These are phyloP conservation scores for Brassica carinata DNA, from an alignment of 345 rosid genomes.

Conservation along the genomic window DNA sequence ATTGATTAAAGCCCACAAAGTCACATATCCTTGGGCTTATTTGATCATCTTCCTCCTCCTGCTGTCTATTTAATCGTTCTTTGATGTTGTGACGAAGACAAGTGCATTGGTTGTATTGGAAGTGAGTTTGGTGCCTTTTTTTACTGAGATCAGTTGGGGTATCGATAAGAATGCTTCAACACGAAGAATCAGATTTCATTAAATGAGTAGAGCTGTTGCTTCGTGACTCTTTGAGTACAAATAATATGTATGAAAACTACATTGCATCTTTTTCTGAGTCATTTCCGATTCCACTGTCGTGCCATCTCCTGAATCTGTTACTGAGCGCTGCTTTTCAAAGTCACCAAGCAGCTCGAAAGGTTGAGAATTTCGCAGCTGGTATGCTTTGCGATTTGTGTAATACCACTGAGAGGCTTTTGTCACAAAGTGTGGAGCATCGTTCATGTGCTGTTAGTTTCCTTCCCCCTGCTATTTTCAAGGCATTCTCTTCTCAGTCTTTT, in stretches of 20 bases:
- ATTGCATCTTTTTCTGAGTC: slow-evolving; percentile 37
- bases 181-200: slow-evolving; percentile 50
- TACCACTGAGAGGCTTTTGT: slow-evolving; percentile 46
- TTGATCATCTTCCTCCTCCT: too few relatives aligned
- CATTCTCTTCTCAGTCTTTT: slow-evolving; percentile 47
- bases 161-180: slow-evolving; percentile 52
- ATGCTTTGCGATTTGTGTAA: too few relatives aligned
- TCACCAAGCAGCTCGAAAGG: slow-evolving; percentile 45
- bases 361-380: too few relatives aligned
- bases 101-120: slow-evolving; percentile 61
- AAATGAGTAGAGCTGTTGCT: slow-evolving; percentile 44
- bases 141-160: slow-evolving; percentile 58
- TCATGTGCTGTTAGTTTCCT: slow-evolving; percentile 74
- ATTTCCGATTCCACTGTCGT: slow-evolving; percentile 61
- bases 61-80: slow-evolving; percentile 48
- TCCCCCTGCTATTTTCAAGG: slow-evolving; percentile 71
- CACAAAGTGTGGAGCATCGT: slow-evolving; percentile 66
- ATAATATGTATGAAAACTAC: slow-evolving; percentile 39
- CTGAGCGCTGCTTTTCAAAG: slow-evolving; percentile 58
- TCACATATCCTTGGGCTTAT: too few relatives aligned
- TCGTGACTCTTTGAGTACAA: slow-evolving; percentile 25
- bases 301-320: slow-evolving; percentile 60
- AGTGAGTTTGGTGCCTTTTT: slow-evolving; percentile 71
- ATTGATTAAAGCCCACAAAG: too few relatives aligned
- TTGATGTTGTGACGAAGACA: slow-evolving; percentile 60